phyloP scores from a whole-genome alignment of 139 green algal species.

The Chlorella sp. region DNA sequence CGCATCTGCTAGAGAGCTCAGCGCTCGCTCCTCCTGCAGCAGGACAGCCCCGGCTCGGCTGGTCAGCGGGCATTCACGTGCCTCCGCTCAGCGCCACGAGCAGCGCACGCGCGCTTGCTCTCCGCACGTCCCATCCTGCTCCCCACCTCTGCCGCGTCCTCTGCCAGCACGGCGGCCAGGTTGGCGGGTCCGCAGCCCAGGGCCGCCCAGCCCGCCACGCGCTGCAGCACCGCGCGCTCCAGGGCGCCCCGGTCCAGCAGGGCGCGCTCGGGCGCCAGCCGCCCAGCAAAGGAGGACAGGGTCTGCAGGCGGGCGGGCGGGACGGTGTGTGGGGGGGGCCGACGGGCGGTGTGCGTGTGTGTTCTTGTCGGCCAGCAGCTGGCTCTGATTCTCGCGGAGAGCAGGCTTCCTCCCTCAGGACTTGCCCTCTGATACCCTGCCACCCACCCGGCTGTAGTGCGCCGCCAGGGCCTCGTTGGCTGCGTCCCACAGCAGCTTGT shows the following conservation, averaged over 20 bases:
- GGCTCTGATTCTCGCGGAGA: no score
- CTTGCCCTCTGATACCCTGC: no score
- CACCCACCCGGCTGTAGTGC: slow-evolving; percentile 9
- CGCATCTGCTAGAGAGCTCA: not conserved
- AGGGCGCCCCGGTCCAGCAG: slow-evolving; percentile 15
- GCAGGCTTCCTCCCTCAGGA: no score
- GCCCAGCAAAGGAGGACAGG: slow-evolving; percentile 6
- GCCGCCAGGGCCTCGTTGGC: slow-evolving; percentile 31
- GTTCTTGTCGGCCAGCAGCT: not conserved
- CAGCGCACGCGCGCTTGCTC: no score
- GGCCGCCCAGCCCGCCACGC: slow-evolving; percentile 20
- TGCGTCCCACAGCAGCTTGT: slow-evolving; percentile 42
- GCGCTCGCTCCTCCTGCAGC: slow-evolving; percentile 15
- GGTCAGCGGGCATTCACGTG: not conserved
- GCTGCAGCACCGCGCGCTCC: slow-evolving; percentile 1
- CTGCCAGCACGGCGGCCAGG: not conserved
- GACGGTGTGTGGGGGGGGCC: not conserved
- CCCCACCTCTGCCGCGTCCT: slow-evolving; percentile 27
- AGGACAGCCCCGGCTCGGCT: not conserved
- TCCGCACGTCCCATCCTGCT: no score
- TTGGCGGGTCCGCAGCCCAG: not conserved
- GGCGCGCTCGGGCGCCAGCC: not conserved
- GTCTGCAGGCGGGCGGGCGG: not conserved
- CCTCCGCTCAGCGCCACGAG: not conserved
- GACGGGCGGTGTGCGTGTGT: not conserved